Conservation (phyloP, 805 yeast genomes). For the Wickerhamiella slavikovae region DNA sequence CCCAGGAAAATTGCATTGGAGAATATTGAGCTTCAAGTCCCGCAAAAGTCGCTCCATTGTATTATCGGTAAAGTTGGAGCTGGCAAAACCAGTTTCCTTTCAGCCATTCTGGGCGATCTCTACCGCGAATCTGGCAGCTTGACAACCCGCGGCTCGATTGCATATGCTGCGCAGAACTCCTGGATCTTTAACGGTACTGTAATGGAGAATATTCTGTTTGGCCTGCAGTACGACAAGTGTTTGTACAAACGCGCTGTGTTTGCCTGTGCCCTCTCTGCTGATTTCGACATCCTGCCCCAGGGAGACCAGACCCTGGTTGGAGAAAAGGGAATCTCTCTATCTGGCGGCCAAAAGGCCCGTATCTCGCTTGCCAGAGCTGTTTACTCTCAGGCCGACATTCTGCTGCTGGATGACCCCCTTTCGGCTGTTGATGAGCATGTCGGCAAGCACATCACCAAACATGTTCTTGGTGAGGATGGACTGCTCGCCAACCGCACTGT, state of each 20-base stretch:
- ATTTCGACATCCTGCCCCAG: conserved; percentile 44
- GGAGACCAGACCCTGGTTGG: conserved; percentile 71
- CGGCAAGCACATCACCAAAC: conserved; percentile 55
- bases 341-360: conserved; percentile 85
- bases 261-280: conserved; percentile 48
- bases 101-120: conserved; percentile 65
- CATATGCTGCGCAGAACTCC: conserved; percentile 78
- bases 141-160: conserved; percentile 51
- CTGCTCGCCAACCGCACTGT: conserved; percentile 53
- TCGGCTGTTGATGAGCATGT: conserved; percentile 79
- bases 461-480: conserved; percentile 67
- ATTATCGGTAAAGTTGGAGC: conserved; percentile 80
- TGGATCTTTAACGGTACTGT: conserved; percentile 96
- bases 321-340: conserved; percentile 64
- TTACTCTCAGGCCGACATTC: conserved; percentile 44
- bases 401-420: conserved; percentile 56
- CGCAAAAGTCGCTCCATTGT: conserved; percentile 66
- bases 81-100: conserved; percentile 72
- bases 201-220: conserved; percentile 54
- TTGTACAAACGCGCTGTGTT: conserved; percentile 34
- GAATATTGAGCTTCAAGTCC: conserved; percentile 43
- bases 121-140: conserved; percentile 58
- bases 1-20: conserved; percentile 40
- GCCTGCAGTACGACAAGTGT: conserved; percentile 28
- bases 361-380: conserved; percentile 63